Base-by-base conservation (phyloP, 148 eudicot genomes). In the Linanthus parryae region DNA sequence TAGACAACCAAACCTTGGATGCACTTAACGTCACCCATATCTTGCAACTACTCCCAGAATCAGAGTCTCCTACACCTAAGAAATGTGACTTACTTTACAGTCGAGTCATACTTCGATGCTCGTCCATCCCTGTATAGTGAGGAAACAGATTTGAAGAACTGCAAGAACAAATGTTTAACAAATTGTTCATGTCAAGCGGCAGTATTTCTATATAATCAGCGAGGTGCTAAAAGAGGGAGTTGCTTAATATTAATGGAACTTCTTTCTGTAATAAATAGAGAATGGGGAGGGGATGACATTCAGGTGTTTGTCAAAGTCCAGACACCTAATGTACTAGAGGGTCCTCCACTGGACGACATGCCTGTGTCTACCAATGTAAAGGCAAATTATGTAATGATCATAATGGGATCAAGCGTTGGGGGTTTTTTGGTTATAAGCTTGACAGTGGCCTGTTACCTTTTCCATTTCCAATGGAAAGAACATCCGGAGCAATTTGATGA, bases 1-100 rank as follows among this genome's bases (percentile, higher is more conserved):
- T 6, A 40, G 51, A 45, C 64, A 56, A 12, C 61, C 68, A 2
- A 28, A 66, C 31, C 50, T 57, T 21, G 76, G 76, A 5, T 72
- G 76, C 33, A 25, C 26, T 44, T 31, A 9, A 40, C 56, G 9
- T 56, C 37, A 5, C 56, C 59, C 1, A 18, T 66, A 2, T 44
- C 56, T 39, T 72, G 75, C 14, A 26, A 41, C 21, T 14, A 58
- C n/a, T 30, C 60, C 2, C 19, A 41, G 7, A 11, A 19, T 26
- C 64, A 62, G 16, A 29, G 14, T 26, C 53, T 72, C 52, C 1
- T 61, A 2, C 61, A 66, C 15, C 57, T 72, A 0, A 17, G 42
- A 17, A 40, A 61, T 18, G 29, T 21, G 5, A 34, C n/a, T 11
- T 66, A 61, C 34, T 59, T 52, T 26, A 45, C 30, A 5, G 23